Evolutionary conservation across 1,284 basidiomycete species (phyloP).

Genomic region (Takashimella tepidaria): DNA sequence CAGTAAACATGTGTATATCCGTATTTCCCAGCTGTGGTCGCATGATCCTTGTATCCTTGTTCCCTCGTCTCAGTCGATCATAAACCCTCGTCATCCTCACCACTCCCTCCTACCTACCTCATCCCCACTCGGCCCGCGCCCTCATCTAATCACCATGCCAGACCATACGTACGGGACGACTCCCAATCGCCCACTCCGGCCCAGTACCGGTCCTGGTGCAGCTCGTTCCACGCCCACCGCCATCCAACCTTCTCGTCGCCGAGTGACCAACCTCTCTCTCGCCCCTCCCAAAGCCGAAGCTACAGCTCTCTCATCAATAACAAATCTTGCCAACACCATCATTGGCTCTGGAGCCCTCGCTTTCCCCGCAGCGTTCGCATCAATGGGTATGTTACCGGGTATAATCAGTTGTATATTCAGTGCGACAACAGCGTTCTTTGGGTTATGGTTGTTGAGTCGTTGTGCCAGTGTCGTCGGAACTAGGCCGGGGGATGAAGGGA

Average conservation of each 20-base stretch:
- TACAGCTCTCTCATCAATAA: conserved; percentile 27
- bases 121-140: not conserved
- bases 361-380: conserved; percentile 68
- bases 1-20: no score
- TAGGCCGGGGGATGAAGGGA: conserved; percentile 47
- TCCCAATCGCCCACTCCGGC: not conserved
- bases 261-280: not conserved
- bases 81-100: no score
- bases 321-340: conserved; percentile 76
- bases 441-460: conserved; percentile 80
- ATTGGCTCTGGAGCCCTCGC: conserved; percentile 70
- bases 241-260: not conserved
- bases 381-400: conserved; percentile 78
- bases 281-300: conserved; percentile 8
- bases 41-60: no score
- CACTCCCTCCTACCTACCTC: no score
- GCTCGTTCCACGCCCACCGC: no score
- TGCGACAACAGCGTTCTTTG: conserved; percentile 72
- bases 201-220: not conserved
- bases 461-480: conserved; percentile 69
- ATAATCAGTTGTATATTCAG: conserved; percentile 83
- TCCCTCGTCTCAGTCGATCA: no score
- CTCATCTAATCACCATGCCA: not conserved
- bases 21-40: no score
- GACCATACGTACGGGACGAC: not conserved